These are phyloP conservation scores for Hebeloma cylindrosporum DNA, from an alignment of 768 basidiomycete species.

Conservation along the genomic window DNA sequence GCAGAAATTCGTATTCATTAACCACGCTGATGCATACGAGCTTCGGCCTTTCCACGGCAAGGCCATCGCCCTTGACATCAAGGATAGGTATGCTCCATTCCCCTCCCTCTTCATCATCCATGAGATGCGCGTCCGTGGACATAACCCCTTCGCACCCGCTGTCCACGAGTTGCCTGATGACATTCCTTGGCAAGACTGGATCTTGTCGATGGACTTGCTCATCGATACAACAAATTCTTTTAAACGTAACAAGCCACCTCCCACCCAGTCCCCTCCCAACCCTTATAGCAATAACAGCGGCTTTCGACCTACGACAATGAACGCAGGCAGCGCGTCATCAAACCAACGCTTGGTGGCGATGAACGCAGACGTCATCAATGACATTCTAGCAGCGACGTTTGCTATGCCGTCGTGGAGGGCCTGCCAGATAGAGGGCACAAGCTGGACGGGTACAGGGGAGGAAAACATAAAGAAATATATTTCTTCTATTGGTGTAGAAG, in stretches of 20 bases:
- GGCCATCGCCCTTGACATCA: constrained; percentile 32
- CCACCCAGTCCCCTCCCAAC: constrained; percentile 12
- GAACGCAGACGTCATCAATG: constrained; percentile 24
- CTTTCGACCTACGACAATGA: constrained; percentile 9
- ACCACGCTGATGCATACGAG: constrained; percentile 20
- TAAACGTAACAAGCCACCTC: constrained; percentile 15
- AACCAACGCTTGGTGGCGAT: constrained; percentile 16
- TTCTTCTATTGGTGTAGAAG: no score
- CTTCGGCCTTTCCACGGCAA: constrained; percentile 32
- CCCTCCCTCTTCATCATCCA: constrained; percentile 34
- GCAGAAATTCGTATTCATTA: constrained; percentile 29
- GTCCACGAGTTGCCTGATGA: constrained; percentile 16
- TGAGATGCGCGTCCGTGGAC: constrained; percentile 36
- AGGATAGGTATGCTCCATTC: constrained; percentile 29
- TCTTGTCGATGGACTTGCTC: constrained; percentile 16
- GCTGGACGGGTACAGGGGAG: constrained; percentile 34
- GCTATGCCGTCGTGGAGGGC: constrained; percentile 33
- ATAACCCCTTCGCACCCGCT: constrained; percentile 27
- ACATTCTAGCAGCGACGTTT: constrained; percentile 31
- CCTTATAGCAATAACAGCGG: no score
- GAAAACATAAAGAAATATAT: constrained; percentile 30
- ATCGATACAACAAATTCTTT: constrained; percentile 16
- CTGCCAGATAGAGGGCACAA: constrained; percentile 30
- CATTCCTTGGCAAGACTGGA: constrained; percentile 29
- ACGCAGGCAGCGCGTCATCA: constrained; percentile 14